Percentiles rank a stretch among this genome's conserved stretches.
phyloP scores from a whole-genome alignment of 139 green algal species.

The Chlamydomonas sphaeroides region DNA sequence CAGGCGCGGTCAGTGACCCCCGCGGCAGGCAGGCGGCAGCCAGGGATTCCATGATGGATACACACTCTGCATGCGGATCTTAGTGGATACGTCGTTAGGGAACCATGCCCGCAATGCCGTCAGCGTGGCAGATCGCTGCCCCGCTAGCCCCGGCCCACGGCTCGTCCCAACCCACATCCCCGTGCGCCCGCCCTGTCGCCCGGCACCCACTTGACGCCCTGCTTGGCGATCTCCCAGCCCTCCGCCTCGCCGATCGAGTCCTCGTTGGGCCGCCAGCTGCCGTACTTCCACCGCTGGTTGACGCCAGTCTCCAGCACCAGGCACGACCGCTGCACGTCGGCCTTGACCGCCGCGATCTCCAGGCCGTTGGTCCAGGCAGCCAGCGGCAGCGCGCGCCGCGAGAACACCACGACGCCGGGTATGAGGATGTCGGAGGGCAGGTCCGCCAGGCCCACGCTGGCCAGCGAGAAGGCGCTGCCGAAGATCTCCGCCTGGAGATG shows the following conservation, averaged over 20 bases:
- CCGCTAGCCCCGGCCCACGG: no score
- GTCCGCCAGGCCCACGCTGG: conserved; percentile 43
- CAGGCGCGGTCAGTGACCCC: no score
- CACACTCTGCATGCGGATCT: no score
- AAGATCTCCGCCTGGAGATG: conserved; percentile 68
- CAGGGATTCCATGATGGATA: no score
- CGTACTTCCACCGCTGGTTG: conserved; percentile 92
- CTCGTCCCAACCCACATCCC: no score
- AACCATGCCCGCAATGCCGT: no score
- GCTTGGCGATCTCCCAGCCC: conserved; percentile 93
- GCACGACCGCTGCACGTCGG: conserved; percentile 67
- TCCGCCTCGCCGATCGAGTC: conserved; percentile 86
- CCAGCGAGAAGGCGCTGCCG: conserved; percentile 67
- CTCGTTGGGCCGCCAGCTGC: conserved; percentile 74
- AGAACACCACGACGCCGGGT: conserved; percentile 94
- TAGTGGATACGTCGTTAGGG: no score
- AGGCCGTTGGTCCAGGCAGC: conserved; percentile 96
- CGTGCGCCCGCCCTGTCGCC: no score
- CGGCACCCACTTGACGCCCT: conserved; percentile 63
- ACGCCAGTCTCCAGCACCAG: conserved; percentile 97
- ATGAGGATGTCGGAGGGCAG: conserved; percentile 68
- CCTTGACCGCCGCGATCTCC: conserved; percentile 86
- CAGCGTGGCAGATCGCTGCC: no score
- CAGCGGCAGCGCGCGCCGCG: conserved; percentile 83
- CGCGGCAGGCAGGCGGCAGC: no score